A percentile compares a stretch with the other conserved stretches of the same genome.
Conservation (phyloP, 306 rosid species). For the Quercus mongolica region DNA sequence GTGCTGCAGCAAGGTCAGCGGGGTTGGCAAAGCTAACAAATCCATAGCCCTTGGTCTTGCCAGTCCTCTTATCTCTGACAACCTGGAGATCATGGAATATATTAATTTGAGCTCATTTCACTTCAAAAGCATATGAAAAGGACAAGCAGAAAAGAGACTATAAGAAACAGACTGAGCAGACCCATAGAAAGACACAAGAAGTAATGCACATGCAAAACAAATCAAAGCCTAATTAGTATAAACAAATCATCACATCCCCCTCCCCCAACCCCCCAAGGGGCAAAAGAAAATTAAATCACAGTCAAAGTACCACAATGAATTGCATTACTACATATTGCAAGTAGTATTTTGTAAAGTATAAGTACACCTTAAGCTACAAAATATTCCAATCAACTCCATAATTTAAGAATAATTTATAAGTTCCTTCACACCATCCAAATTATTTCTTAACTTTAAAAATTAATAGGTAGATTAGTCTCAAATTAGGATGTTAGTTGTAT, state of each 20-base stretch:
- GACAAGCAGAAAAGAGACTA: not conserved
- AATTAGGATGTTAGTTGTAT: too few species aligned
- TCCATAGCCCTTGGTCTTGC: constrained; percentile 97
- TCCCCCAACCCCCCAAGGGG: too few species aligned
- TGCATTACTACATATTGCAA: not conserved
- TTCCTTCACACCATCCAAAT: too few species aligned
- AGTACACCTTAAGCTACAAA: too few species aligned
- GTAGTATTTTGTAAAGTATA: not conserved
- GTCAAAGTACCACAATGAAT: not conserved
- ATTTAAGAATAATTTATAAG: too few species aligned
- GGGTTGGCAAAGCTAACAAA: constrained; percentile 94
- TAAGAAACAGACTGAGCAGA: not conserved
- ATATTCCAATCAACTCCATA: too few species aligned
- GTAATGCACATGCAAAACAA: not conserved
- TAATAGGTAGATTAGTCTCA: too few species aligned
- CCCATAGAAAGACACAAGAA: not conserved
- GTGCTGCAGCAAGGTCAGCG: constrained; percentile 79
- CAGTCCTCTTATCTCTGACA: constrained; percentile 94
- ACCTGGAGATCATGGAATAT: constrained; percentile 46
- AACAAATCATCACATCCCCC: not conserved
- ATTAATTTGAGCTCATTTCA: not conserved
- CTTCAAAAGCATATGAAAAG: not conserved
- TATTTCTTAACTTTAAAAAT: too few species aligned
- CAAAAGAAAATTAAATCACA: not conserved
- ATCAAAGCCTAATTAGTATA: not conserved